Evolutionary conservation across 306 rosid genomes (phyloP).

Genomic region (Styphnolobium japonicum): DNA sequence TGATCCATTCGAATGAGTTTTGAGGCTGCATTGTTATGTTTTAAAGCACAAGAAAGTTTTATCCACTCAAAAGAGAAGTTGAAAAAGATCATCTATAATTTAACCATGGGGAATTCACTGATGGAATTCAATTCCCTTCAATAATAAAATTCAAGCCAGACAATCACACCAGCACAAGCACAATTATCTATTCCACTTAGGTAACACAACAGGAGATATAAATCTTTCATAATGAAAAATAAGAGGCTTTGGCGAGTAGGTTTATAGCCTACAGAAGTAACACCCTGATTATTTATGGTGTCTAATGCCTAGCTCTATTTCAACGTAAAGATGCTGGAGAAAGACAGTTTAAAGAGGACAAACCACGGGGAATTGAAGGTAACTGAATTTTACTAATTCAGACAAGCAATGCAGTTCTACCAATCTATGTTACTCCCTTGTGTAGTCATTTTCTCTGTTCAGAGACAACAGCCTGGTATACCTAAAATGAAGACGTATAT

Average conservation of each 20-base stretch:
- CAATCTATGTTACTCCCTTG: no score
- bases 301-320: not conserved
- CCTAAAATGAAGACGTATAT: not conserved
- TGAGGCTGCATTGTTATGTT: not conserved
- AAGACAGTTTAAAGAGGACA: not conserved
- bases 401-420: not conserved
- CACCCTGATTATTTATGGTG: no score
- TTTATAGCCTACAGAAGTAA: not conserved
- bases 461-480: not conserved
- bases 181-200: no score
- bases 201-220: no score
- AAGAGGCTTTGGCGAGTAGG: not conserved
- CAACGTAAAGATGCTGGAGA: not conserved
- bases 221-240: not conserved
- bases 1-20: constrained; percentile 31
- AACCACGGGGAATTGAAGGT: no score
- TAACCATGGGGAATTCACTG: no score
- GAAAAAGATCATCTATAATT: not conserved
- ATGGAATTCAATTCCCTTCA: no score
- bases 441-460: not conserved
- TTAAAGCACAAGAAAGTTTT: no score
- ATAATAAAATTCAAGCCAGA: not conserved
- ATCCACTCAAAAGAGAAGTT: not conserved
- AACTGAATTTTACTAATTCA: no score
- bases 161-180: no score